Evolutionary conservation across 2,329 filamentous ascomycete species (phyloP).

Genomic region (Colletotrichum aenigma): DNA sequence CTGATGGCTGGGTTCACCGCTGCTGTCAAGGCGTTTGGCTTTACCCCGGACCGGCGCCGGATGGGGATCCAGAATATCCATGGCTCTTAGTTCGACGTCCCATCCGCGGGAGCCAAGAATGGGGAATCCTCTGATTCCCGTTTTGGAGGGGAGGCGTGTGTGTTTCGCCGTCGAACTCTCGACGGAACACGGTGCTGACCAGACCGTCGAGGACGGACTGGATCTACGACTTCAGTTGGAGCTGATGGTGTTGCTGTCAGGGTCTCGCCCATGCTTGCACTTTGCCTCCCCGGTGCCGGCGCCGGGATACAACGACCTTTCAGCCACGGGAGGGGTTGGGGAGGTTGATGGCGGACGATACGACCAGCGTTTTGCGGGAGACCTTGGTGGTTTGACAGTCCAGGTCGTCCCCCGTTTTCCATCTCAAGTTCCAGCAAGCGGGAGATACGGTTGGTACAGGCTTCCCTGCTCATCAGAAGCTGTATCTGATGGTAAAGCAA

Average conservation of each 20-base stretch:
- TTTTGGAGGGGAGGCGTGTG: constrained; percentile 3
- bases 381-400: background rate
- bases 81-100: background rate
- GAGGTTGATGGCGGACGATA: background rate
- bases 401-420: background rate
- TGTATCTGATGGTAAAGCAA: background rate
- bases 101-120: background rate
- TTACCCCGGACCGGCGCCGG: background rate
- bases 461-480: background rate
- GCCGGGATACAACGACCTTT: background rate
- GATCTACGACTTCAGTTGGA: background rate
- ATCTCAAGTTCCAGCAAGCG: background rate
- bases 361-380: background rate
- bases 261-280: background rate
- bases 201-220: background rate
- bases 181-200: background rate
- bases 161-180: constrained; percentile 10
- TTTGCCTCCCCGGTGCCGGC: background rate
- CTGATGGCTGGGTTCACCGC: constrained; percentile 11
- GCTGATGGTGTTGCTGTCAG: background rate
- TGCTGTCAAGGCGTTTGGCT: constrained; percentile 5
- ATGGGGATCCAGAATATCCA: background rate
- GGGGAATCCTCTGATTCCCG: background rate
- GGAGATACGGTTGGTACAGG: background rate
- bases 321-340: background rate